Conservation (phyloP, 2,329 filamentous ascomycete species). For the Zymoseptoria brevis region DNA sequence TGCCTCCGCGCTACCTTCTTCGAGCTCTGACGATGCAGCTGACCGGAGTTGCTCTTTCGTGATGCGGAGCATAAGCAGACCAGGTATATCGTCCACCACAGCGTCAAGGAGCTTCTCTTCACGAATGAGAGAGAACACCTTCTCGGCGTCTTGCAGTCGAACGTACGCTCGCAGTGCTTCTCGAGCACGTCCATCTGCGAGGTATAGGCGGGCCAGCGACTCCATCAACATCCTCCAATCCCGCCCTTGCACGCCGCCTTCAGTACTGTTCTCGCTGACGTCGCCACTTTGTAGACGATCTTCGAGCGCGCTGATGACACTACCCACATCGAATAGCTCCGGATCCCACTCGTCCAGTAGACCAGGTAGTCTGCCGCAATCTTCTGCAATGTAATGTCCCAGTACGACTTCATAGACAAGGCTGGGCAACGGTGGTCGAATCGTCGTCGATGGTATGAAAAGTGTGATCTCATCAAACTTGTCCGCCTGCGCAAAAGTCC, state of each 20-base stretch:
- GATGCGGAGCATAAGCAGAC: constrained; percentile 81
- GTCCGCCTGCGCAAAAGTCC: constrained; percentile 77
- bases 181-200: constrained; percentile 69
- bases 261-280: constrained; percentile 65
- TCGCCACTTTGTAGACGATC: constrained; percentile 65
- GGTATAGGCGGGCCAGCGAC: constrained; percentile 73
- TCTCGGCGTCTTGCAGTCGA: constrained; percentile 81
- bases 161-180: constrained; percentile 88
- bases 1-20: constrained; percentile 72
- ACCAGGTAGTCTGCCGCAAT: constrained; percentile 67
- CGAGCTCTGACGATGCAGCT: constrained; percentile 62
- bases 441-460: constrained; percentile 68
- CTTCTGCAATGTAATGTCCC: constrained; percentile 74
- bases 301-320: constrained; percentile 69
- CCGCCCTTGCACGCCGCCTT: constrained; percentile 58
- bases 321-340: constrained; percentile 72
- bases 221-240: constrained; percentile 91
- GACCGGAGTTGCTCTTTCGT: constrained; percentile 59
- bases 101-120: constrained; percentile 87
- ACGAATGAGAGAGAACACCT: constrained; percentile 75
- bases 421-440: constrained; percentile 69
- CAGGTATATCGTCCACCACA: constrained; percentile 80
- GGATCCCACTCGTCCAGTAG: constrained; percentile 76
- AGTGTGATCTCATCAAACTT: constrained; percentile 85
- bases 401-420: constrained; percentile 84